Base-by-base conservation (phyloP, 441 rosid genomes). In the Biscutella laevigata region DNA sequence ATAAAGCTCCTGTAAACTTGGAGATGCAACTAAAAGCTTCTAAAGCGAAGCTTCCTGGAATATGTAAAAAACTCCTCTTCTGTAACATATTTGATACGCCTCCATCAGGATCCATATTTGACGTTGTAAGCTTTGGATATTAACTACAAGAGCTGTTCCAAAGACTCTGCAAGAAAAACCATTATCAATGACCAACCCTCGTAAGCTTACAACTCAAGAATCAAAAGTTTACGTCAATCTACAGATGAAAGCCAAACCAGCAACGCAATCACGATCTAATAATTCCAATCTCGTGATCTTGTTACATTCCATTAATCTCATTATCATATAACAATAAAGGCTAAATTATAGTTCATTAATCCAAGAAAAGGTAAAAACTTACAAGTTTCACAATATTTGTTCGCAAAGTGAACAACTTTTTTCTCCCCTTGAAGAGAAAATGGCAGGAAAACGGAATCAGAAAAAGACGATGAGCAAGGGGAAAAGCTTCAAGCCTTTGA, bases 21-120 rank as follows among this genome's bases (percentile, higher is more conserved):
- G 95, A 78, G 53, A 87, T 40, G 59, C 88, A 64, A 35, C 59
- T 74, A 60, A 82, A 72, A 46, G 88, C 83, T 70, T 78, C 94
- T 13, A 76, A 74, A 12, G 77, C 77, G 7, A 64, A 35, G 52
- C 74, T 67, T 47, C 88, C 84, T 0, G 85, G 77, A 13, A 64
- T 65, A 61, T 73, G 50, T 36, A 78, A 20, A 40, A 77, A 69
- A 41, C 77, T 72, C 47, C 69, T 78, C 33, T 73, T 46, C n/a
- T n/a, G n/a, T n/a, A n/a, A n/a, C n/a, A n/a, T n/a, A n/a, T n/a
- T n/a, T 6, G 85, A 82, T 33, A 69, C 55, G 32, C 70, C 73
- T 41, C 78, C 74, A 25, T 81, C 73, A 0, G 71, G 54, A 74
- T 81, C 82, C 78, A 67, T 69, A 49, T 70, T 70, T 61, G 72